phyloP scores from a whole-genome alignment of 2,329 filamentous ascomycete genomes.

The Zarea fungicola region DNA sequence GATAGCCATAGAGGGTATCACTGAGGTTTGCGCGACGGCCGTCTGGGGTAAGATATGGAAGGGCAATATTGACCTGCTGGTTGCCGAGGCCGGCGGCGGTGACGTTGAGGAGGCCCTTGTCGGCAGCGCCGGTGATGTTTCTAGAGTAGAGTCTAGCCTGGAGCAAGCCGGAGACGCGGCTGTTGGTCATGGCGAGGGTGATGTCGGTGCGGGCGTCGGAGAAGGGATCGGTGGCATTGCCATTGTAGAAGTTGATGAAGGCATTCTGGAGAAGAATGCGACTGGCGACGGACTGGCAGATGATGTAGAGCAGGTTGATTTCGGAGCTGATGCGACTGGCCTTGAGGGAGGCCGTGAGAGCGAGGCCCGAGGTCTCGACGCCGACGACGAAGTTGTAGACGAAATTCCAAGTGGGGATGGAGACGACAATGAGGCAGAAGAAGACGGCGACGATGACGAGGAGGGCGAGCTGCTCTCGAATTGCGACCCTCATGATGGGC shows the following conservation, averaged over 20 bases:
- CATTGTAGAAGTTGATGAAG: slow-evolving; percentile 46
- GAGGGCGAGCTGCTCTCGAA: slow-evolving; percentile 78
- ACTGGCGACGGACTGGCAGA: slow-evolving; percentile 66
- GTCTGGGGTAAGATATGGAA: slow-evolving; percentile 58
- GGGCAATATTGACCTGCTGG: slow-evolving; percentile 39
- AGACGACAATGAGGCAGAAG: slow-evolving; percentile 69
- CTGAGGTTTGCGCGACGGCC: slow-evolving; percentile 58
- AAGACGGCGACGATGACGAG: slow-evolving; percentile 74
- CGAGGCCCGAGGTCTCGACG: slow-evolving; percentile 56
- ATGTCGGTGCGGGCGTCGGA: slow-evolving; percentile 55
- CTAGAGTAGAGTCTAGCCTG: slow-evolving; percentile 69
- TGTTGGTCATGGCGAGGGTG: slow-evolving; percentile 60
- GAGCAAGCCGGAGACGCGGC: slow-evolving; percentile 52
- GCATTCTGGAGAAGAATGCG: slow-evolving; percentile 54
- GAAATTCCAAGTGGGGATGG: slow-evolving; percentile 68
- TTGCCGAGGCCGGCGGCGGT: slow-evolving; percentile 43
- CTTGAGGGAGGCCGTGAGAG: slow-evolving; percentile 80
- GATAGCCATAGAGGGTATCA: slow-evolving; percentile 59
- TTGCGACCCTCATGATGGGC: slow-evolving; percentile 70
- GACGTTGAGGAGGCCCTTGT: slow-evolving; percentile 56
- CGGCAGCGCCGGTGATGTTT: slow-evolving; percentile 51
- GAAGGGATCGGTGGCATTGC: slow-evolving; percentile 60
- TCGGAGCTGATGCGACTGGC: slow-evolving; percentile 75
- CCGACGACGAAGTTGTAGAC: slow-evolving; percentile 49
- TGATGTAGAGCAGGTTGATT: slow-evolving; percentile 72